Evolutionary conservation across 2,329 filamentous ascomycete genomes (phyloP), one percentile per base, ranked within the genome.

Genomic region (Fusarium sp.): DNA sequence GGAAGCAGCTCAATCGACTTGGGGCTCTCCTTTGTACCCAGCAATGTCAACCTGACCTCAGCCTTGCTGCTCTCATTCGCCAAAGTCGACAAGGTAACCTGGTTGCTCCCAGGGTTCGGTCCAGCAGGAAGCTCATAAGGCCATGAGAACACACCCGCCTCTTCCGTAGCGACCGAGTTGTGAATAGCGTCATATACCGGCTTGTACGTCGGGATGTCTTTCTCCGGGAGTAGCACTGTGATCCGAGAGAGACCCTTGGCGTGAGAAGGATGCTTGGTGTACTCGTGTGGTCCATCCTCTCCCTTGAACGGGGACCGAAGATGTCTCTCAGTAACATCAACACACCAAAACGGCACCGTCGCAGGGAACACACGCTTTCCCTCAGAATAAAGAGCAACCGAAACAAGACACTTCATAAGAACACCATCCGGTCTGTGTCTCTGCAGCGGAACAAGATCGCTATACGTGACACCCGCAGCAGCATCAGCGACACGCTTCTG

Each of bases 341-440:
- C 85, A 76, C 90, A 92, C 85, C 88, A 93, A 74, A 93, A 93
- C 0, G 91, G 92, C 12, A 91, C 77, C 15, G 82, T 81, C 0
- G 91, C 90, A 1, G 87, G 82, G 10, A 82, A 80, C 1, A 84
- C 72, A 1, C 73, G 71, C 3, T 66, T 52, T 6, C 76, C 75
- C 1, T 68, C 58, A 0, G 68, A 69, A 37, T 70, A 79, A 14
- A 82, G 81, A 0, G 83, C 79, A 1, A 86, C 85, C 20, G 89
- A 88, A 27, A 90, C 86, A 27, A 87, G 85, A 90, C 91, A 94
- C 68, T 88, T 84, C 33, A 93, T 80, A 35, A 88, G 85, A 2
- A 83, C 81, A 0, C 90, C 90, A 77, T 92, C 90, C 0, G 87
- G 86, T 32, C 85, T 81, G 14, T 82, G 86, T 25, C 91, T 83